Evolutionary conservation across 2,329 filamentous ascomycete species (phyloP).

Genomic region (Aspergillus melleus): DNA sequence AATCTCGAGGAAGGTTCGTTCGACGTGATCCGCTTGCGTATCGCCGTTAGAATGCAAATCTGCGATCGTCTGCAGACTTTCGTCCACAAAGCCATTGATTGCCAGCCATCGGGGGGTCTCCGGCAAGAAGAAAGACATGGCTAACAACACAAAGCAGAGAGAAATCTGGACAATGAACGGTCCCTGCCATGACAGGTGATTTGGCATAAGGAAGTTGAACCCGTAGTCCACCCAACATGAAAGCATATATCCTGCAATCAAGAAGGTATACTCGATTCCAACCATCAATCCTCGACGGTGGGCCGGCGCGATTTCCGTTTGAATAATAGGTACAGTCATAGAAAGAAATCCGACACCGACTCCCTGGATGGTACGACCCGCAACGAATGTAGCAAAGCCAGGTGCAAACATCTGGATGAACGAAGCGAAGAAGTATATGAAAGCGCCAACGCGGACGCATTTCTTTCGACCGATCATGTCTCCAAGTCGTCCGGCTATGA

Average conservation of each 20-base stretch:
- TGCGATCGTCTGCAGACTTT: slow-evolving; percentile 42
- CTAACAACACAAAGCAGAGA: slow-evolving; percentile 33
- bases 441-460: slow-evolving; percentile 36
- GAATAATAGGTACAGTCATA: slow-evolving; percentile 39
- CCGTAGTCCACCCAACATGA: slow-evolving; percentile 43
- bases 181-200: slow-evolving; percentile 32
- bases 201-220: slow-evolving; percentile 38
- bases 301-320: slow-evolving; percentile 40
- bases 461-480: slow-evolving; percentile 40
- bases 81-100: slow-evolving; percentile 41
- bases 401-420: slow-evolving; percentile 42
- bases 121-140: slow-evolving; percentile 40
- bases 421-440: slow-evolving; percentile 40
- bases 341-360: slow-evolving; percentile 38
- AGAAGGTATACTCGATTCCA: slow-evolving; percentile 40
- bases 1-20: slow-evolving; percentile 39
- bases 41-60: slow-evolving; percentile 42
- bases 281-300: slow-evolving; percentile 41
- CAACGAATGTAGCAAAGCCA: slow-evolving; percentile 34
- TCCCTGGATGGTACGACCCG: slow-evolving; percentile 37
- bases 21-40: slow-evolving; percentile 35
- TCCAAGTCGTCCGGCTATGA: slow-evolving; percentile 36
- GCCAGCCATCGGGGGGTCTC: slow-evolving; percentile 45
- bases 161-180: slow-evolving; percentile 35
- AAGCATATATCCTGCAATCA: slow-evolving; percentile 42